Evolutionary conservation across 371 early-diverging fungal genomes (phyloP).

Genomic region (Funneliformis caledonium): DNA sequence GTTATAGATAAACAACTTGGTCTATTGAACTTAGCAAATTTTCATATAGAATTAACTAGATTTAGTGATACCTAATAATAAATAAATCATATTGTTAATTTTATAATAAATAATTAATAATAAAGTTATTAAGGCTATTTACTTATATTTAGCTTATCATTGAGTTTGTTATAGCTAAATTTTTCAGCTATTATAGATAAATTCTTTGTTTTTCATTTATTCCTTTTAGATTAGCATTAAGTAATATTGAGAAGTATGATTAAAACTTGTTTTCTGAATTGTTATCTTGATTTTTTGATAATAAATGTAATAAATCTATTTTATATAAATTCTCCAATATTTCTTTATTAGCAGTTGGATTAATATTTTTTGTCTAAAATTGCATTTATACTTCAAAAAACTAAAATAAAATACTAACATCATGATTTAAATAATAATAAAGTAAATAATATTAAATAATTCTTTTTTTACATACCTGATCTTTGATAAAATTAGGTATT

Average conservation of each 20-base stretch:
- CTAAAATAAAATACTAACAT: neutral
- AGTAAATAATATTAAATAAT: neutral
- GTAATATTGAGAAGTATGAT: neutral
- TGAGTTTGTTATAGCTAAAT: conserved; percentile 11
- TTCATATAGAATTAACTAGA: neutral
- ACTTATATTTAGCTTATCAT: neutral
- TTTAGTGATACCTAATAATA: conserved; percentile 17
- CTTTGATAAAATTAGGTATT: neutral
- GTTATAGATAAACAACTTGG: neutral
- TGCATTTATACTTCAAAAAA: neutral
- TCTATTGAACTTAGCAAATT: neutral
- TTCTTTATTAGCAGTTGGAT: conserved; percentile 2
- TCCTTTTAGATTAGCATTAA: neutral
- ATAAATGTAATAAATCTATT: neutral
- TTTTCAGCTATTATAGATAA: conserved; percentile 13
- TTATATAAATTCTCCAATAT: neutral
- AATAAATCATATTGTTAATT: neutral
- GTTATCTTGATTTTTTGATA: neutral
- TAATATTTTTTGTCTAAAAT: conserved; percentile 6
- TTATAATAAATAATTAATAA: neutral
- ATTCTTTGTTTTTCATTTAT: neutral
- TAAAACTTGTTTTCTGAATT: conserved; percentile 5
- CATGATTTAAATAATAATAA: neutral
- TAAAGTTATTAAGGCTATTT: too few relatives aligned
- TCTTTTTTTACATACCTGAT: neutral